Base-by-base conservation (phyloP, 2,329 filamentous ascomycete genomes). In the Calonectria pseudoturangicola region DNA sequence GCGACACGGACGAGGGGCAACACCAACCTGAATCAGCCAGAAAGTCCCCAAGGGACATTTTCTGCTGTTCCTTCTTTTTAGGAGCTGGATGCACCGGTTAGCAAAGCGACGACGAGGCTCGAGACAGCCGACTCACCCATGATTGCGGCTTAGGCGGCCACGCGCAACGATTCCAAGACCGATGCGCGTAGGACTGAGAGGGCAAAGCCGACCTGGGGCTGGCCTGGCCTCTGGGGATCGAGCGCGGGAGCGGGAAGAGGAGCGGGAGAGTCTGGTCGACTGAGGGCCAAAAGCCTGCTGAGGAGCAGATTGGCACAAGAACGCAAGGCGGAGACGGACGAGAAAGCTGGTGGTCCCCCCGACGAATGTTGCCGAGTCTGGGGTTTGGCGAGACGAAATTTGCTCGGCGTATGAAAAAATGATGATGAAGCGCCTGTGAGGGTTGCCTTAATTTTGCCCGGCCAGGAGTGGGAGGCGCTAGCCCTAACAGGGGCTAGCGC, bases 11-110 rank as follows among this genome's bases (percentile, higher is more conserved):
- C 68, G 74, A 89, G 74, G 78, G 76, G 79, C 69, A 70, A 66
- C 70, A 83, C 95, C 87, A 90, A 98, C 96, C 93, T 86, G 95
- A 91, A 86, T 98, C 95, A 84, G 91, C 90, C 89, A 99, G 91
- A 91, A 99, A 99, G 87, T 95, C 94, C 90, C 95, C 95, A 84
- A 98, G 93, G 89, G 94, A 95, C 94, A 99, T 96, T 91, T 97
- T 99, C 92, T 98, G 93, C 86, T 92, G 90, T 88, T 98, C 93
- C 89, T 95, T 94, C 89, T 97, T 97, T 86, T 96, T 94, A 79
- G 96, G 96, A 91, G 94, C 96, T 98, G 83, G 66, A 74, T 73
- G 67, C 69, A 60, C 65, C 73, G 71, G 75, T 76, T 60, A 72
- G 30, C 50, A 51, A 18, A 56, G 71, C 72, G 63, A 58, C 51